Percentiles rank a stretch among this genome's conserved stretches.
phyloP scores from a whole-genome alignment of 805 yeast species.

The Cyberlindnera veronae region DNA sequence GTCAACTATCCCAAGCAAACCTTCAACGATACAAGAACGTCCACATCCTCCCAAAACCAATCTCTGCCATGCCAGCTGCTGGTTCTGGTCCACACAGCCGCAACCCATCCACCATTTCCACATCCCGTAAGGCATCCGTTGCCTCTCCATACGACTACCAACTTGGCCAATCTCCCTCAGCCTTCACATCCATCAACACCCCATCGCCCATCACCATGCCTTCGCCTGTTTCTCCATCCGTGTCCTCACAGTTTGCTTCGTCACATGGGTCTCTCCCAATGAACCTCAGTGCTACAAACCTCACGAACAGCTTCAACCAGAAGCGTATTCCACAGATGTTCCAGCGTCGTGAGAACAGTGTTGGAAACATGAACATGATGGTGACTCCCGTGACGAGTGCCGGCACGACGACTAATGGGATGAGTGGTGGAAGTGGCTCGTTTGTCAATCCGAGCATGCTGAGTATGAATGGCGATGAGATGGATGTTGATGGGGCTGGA shows the following conservation, averaged over 20 bases:
- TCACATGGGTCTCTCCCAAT: constrained; percentile 21
- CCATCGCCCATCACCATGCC: constrained; percentile 28
- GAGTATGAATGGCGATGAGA: constrained; percentile 14
- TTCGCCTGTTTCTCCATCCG: constrained; percentile 26
- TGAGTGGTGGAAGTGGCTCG: no score
- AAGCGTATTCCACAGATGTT: constrained; percentile 29
- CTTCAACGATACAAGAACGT: constrained; percentile 24
- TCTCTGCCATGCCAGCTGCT: constrained; percentile 11
- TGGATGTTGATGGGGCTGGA: constrained; percentile 19
- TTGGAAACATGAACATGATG: constrained; percentile 4
- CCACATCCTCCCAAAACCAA: constrained; percentile 29
- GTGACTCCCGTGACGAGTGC: not conserved
- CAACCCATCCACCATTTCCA: constrained; percentile 2
- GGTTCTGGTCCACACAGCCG: no score
- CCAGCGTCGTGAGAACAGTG: constrained; percentile 15
- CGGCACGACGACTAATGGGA: not conserved
- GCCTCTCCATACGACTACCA: constrained; percentile 20
- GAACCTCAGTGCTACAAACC: constrained; percentile 20
- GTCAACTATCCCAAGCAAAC: no score
- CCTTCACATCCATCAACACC: constrained; percentile 18
- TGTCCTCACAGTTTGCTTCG: constrained; percentile 9
- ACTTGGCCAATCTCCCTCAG: constrained; percentile 18
- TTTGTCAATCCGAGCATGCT: constrained; percentile 16
- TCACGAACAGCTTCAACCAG: constrained; percentile 27
- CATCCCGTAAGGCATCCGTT: constrained; percentile 8